Evolutionary conservation across 176 grass and related monocot genomes (phyloP).

Genomic region (Bothriochloa decipiens): DNA sequence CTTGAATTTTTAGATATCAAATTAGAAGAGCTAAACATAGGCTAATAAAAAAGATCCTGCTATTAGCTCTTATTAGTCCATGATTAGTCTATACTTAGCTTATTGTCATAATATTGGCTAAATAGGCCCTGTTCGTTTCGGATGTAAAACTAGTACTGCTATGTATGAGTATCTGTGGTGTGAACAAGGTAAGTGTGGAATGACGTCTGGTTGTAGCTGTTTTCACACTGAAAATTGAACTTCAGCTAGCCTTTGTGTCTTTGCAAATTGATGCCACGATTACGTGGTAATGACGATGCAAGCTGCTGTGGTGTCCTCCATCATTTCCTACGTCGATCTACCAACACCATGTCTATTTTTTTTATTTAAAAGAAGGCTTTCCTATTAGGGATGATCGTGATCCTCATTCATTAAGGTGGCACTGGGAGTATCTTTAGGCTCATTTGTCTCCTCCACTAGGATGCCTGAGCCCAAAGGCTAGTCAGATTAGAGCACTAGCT

Average conservation of each 20-base stretch:
- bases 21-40: too few relatives aligned
- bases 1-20: too few relatives aligned
- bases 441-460: background rate
- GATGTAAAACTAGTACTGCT: too few relatives aligned
- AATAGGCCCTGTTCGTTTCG: too few relatives aligned
- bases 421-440: background rate
- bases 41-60: too few relatives aligned
- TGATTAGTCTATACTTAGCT: too few relatives aligned
- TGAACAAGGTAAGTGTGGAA: background rate
- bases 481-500: too few relatives aligned
- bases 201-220: background rate
- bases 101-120: too few relatives aligned
- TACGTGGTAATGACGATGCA: background rate
- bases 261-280: conserved; percentile 26
- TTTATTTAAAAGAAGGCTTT: background rate
- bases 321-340: background rate
- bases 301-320: background rate
- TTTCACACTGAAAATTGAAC: conserved; percentile 1
- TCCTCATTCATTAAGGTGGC: background rate
- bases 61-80: too few relatives aligned
- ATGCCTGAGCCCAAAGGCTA: too few relatives aligned
- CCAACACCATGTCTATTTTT: background rate
- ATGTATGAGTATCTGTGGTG: background rate
- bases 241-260: background rate
- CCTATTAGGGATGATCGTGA: background rate